Conservation (phyloP, 225 moss, liverwort and hornwort species). For the Straminergon stramineum region DNA sequence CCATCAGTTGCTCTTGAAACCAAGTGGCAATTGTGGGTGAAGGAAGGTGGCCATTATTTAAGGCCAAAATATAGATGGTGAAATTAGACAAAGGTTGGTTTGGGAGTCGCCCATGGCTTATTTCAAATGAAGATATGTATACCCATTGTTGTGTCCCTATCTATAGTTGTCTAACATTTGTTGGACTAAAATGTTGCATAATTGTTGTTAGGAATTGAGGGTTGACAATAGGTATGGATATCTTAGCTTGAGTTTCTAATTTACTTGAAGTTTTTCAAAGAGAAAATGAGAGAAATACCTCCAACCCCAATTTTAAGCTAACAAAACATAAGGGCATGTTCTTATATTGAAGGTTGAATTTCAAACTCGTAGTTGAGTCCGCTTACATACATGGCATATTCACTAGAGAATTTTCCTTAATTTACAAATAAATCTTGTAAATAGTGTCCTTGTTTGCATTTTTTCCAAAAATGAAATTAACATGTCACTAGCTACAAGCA, state of each 20-base stretch:
- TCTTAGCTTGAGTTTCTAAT: neutral
- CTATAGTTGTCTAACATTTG: neutral
- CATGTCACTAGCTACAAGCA: neutral
- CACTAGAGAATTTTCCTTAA: neutral
- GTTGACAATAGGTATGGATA: neutral
- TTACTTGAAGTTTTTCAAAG: neutral
- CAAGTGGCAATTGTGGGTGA: neutral
- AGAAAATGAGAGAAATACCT: neutral
- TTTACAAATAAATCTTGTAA: neutral
- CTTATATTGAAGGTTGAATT: neutral
- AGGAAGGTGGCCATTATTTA: accelerated
- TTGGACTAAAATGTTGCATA: neutral
- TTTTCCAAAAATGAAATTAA: neutral
- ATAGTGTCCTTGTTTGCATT: neutral
- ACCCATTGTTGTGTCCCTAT: neutral
- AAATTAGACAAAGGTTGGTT: neutral
- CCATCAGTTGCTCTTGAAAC: neutral
- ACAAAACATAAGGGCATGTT: neutral
- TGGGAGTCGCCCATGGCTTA: neutral
- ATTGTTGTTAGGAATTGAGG: neutral
- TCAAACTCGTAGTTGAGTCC: accelerated
- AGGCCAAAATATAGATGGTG: neutral
- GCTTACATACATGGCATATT: accelerated
- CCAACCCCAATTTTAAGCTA: neutral
- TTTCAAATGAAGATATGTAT: neutral